Evolutionary conservation across 2,329 filamentous ascomycete species (phyloP), one percentile per base, ranked within the genome.

Genomic region (Fusarium sp.): DNA sequence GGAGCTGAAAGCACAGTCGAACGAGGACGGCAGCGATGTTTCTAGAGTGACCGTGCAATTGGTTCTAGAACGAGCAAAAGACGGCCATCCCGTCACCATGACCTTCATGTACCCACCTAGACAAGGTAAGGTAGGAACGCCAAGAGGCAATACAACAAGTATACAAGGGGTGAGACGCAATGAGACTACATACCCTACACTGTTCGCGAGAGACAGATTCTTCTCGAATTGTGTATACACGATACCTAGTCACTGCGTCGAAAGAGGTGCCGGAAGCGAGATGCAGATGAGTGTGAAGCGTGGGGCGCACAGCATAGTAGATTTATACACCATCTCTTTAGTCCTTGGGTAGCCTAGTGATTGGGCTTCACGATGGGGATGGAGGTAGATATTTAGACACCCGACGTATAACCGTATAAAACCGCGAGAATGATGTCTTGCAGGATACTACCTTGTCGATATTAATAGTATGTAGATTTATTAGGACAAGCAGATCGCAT

Each of bases 201-300:
- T 27, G 29, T 41, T 36, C 39, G 29, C 37, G 19, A 47, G 42
- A 51, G 48, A 57, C 38, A 65, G 58, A 46, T 62, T 54, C 52
- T 53, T 48, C 61, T 62, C 29, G 14, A 27, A 36, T 37, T 48
- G 10, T 11, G 53, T 63, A n/a, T n/a, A n/a, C n/a, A 49, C 38
- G 27, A 59, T 56, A 19, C 19, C 19, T 19, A 42, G 31, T 39
- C 29, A 15, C 36, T 44, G 43, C 45, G 43, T 65, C 63, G 14
- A 65, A 65, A 66, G 37, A 63, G 63, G 63, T 35, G 62, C 39
- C 58, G 31, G 54, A 63, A 57, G 63, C 63, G 63, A 65, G 63
- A 60, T 65, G 53, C 35, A 17, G 27, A 29, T 13, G 27, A 9
- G 27, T 17, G n/a, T 21, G n/a, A 53, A 25, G 50, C 49, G 41